Base-by-base conservation (phyloP, 768 basidiomycete genomes). In the Auricularia heimuer region DNA sequence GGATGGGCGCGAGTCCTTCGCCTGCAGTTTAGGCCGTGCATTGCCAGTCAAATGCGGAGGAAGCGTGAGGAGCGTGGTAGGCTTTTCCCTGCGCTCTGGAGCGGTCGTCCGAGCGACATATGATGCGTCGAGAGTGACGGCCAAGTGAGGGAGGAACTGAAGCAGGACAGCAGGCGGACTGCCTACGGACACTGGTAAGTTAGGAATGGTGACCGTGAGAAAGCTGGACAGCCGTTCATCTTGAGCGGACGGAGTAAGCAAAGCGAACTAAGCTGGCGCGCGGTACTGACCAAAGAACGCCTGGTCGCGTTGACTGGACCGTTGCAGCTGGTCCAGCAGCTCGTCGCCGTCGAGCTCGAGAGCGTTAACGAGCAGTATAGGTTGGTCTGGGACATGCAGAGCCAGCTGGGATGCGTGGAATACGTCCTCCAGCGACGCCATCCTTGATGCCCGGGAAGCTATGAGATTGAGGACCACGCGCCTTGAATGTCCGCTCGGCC, bases 101-200 rank as follows among this genome's bases (percentile, higher is more conserved):
- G 82, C 78, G 1, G 88, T 83, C 61, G 90, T 89, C 71, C 56
- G 70, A n/a, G 73, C 69, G 6, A 76, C 69, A 67, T 93, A 95
- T 2, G 85, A 85, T 1, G 91, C 90, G 64, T 93, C 92, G 58
- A 93, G 80, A 6, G 91, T 85, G 16, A 93, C 78, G 75, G 94
- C 88, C 6, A 89, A 74, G 73, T 88, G 87, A 2, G 84, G 75
- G 51, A 92, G 77, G 70, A 90, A 85, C 4, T 82, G 74, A 6
- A 89, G 77, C 35, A 92, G 75, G 29, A 69, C 44, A 3, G 71
- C 58, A 1, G 80, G 78, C 4, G 69, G 67, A 51, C 18, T 58
- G 3, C n/a, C 21, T 14, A 24, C 45, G 21, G 54, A 16, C 21
- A n/a, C 62, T 45, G 54, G 11, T 6, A 61, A 37, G 63, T 65